Percentiles rank a stretch among this genome's conserved stretches.
Conservation (phyloP, 1,139 yeast genomes). For the Dujonia santamariae region DNA sequence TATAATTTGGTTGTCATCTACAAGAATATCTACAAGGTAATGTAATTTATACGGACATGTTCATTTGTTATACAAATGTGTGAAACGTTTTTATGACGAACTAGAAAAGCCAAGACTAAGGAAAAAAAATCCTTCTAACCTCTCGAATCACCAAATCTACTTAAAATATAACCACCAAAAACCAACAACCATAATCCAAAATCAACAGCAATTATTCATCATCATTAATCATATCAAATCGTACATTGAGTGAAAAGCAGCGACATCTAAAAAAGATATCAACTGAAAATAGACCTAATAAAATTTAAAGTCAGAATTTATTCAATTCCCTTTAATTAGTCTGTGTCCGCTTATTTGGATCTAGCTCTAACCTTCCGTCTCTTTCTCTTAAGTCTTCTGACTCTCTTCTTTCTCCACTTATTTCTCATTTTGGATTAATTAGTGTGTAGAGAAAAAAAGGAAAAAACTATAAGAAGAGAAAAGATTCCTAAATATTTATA, state of each 20-base stretch:
- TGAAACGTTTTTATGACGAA: slow-evolving; percentile 4
- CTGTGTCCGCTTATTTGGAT: slow-evolving; percentile 78
- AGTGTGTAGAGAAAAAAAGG: slow-evolving; percentile 20
- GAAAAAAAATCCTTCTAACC: slow-evolving; percentile 1
- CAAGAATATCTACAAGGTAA: not conserved
- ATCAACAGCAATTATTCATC: slow-evolving; percentile 2
- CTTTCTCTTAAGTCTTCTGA: slow-evolving; percentile 99
- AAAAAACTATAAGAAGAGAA: slow-evolving; percentile 5
- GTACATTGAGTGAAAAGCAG: too few species aligned
- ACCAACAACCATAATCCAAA: not conserved
- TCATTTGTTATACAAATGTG: slow-evolving; percentile 4
- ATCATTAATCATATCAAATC: too few species aligned
- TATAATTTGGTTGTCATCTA: too few species aligned
- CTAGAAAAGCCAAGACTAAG: slow-evolving; percentile 7
- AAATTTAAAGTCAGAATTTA: not conserved
- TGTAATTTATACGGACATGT: slow-evolving; percentile 3
- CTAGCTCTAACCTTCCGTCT: slow-evolving; percentile 99
- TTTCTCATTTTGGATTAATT: slow-evolving; percentile 65
- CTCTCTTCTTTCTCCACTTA: slow-evolving; percentile 99
- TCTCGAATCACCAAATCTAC: not conserved
- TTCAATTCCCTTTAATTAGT: slow-evolving; percentile 4
- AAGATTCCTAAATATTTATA: slow-evolving; percentile 7
- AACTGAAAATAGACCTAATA: slow-evolving; percentile 1
- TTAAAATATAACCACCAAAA: not conserved
- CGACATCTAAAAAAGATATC: not conserved